Evolutionary conservation across 495 filamentous ascomycete species (phyloP), one percentile per base, ranked within the genome.

Genomic region (Barbatosphaeria neglecta): DNA sequence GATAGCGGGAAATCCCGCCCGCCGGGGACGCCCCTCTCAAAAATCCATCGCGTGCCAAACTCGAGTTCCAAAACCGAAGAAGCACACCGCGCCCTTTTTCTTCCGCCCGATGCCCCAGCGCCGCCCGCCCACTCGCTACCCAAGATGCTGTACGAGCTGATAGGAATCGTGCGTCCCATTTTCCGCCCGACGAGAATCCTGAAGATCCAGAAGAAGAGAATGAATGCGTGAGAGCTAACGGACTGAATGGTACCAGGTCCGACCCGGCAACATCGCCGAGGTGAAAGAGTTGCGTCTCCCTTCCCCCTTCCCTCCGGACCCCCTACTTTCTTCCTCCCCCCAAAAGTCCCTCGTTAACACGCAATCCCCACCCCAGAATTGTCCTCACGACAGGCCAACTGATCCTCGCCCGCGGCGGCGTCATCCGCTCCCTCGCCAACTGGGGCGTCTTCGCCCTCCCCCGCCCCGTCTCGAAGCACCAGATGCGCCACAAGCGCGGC

Each of bases 121-220:
- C 41, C 6, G 27, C 33, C 4, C 25, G 17, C 19, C 25, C 23
- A 22, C 24, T 37, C 20, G 27, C 43, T 39, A 24, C 47, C 43
- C 56, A 74, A 56, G 51, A 98, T 98, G 92, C 74, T 98, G 70
- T 98, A 98, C 73, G 92, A 98, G 66, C 72, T 95, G 51, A 95
- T 98, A 63, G 92, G 87, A 51, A 81, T 96, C 64, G 92, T 97
- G 74, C 59, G 84, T 74, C 10, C 35, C 17, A 37, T 40, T 28
- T 18, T 27, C 19, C 2, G 15, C 22, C 31, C 41, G 9, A 18
- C 22, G 35, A 15, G 3, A 15, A 41, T 4, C 7, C 18, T 8
- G 17, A 6, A 11, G 22, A 41, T 22, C 18, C 16, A 31, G 23
- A 11, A 15, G 6, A 22, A 11, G 42, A 20, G 39, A 44, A 28